Conservation (phyloP, 371 early-diverging fungal species). For the Apophysomyces trapeziformis region DNA sequence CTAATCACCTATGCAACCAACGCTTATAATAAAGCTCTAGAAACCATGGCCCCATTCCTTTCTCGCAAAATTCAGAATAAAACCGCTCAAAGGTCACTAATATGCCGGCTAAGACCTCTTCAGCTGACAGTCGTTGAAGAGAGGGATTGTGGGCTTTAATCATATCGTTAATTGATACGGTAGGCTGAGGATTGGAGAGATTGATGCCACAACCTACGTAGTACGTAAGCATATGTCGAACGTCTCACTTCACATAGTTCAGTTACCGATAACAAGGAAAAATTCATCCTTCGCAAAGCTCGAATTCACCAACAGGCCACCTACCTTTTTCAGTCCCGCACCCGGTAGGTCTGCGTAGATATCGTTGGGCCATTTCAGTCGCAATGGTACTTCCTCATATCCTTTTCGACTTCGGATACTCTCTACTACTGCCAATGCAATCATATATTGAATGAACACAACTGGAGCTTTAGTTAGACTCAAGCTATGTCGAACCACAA, state of each 20-base stretch:
- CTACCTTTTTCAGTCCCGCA: conserved; percentile 71
- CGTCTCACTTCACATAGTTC: background rate
- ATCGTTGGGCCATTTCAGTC: conserved; percentile 98
- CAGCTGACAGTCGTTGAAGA: conserved; percentile 57
- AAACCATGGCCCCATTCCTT: conserved; percentile 76
- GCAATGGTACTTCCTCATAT: conserved; percentile 78
- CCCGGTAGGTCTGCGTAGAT: conserved; percentile 69
- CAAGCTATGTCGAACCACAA: conserved; percentile 72
- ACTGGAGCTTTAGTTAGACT: conserved; percentile 60
- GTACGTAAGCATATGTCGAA: background rate
- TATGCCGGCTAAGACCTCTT: conserved; percentile 76
- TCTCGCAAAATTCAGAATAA: conserved; percentile 68
- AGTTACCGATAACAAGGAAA: conserved; percentile 79
- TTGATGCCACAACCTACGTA: conserved; percentile 82
- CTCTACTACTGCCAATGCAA: conserved; percentile 83
- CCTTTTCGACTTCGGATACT: conserved; percentile 72
- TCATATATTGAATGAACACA: conserved; percentile 90
- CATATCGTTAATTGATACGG: conserved; percentile 83
- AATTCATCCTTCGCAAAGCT: conserved; percentile 72
- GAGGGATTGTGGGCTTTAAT: conserved; percentile 59
- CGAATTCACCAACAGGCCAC: conserved; percentile 88
- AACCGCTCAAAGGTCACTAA: conserved; percentile 74
- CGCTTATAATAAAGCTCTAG: conserved; percentile 72
- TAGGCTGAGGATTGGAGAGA: conserved; percentile 79
- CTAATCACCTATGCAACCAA: conserved; percentile 85